phyloP scores from a whole-genome alignment of 768 basidiomycete species.

The Trametes villosa region DNA sequence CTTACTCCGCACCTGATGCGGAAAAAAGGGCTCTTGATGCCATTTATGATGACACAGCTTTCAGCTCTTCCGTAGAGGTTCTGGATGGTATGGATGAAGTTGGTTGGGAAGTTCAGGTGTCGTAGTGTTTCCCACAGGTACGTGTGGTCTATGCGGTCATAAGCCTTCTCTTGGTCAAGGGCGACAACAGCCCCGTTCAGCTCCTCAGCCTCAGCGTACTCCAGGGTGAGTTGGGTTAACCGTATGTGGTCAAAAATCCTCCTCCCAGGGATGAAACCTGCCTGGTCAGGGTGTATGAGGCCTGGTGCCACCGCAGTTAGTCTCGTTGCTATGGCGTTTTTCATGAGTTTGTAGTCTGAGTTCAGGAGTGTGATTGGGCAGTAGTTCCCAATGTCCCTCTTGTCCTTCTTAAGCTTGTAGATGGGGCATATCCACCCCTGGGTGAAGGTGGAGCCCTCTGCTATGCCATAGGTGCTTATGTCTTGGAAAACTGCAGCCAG shows the following conservation, averaged over 20 bases:
- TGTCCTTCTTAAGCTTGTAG: slow-evolving; percentile 42
- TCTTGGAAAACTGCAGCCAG: neutral
- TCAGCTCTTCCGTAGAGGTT: slow-evolving; percentile 35
- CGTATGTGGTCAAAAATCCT: slow-evolving; percentile 39
- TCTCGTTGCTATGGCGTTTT: slow-evolving; percentile 26
- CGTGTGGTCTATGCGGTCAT: slow-evolving; percentile 12
- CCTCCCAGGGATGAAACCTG: slow-evolving; percentile 42
- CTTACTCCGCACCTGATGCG: slow-evolving; percentile 38
- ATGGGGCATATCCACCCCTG: slow-evolving; percentile 42
- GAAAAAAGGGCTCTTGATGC: slow-evolving; percentile 32
- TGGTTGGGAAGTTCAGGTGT: slow-evolving; percentile 7
- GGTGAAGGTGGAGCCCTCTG: slow-evolving; percentile 23
- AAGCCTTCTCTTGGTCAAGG: no score
- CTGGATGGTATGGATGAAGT: slow-evolving; percentile 25
- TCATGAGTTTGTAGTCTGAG: slow-evolving; percentile 27
- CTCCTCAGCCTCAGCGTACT: slow-evolving; percentile 18
- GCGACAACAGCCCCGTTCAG: slow-evolving; percentile 17
- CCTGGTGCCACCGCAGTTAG: slow-evolving; percentile 21
- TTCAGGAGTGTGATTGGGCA: slow-evolving; percentile 34
- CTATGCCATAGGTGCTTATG: neutral
- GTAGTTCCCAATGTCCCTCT: slow-evolving; percentile 19
- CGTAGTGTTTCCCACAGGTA: slow-evolving; percentile 20
- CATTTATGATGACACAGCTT: slow-evolving; percentile 42
- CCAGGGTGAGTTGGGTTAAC: slow-evolving; percentile 26
- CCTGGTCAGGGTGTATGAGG: slow-evolving; percentile 39